Base-by-base conservation (phyloP, 495 filamentous ascomycete species). In the Neurospora sp. region DNA sequence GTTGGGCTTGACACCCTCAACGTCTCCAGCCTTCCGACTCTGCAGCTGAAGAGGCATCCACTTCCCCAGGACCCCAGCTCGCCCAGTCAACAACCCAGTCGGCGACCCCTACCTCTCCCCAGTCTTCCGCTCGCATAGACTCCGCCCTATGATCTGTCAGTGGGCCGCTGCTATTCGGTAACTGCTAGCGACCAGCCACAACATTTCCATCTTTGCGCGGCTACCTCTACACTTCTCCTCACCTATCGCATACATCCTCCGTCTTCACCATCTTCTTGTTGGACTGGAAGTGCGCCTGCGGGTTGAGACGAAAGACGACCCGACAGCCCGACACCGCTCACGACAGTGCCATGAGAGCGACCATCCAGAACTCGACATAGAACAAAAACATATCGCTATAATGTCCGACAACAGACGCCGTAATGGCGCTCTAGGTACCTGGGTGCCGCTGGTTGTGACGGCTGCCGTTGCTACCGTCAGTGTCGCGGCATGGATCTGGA, bases 401-500 rank as follows among this genome's bases (percentile, higher is more conserved):
- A 61, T 61, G 53, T 61, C 53, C 22, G 27, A 61, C 53, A 31
- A 61, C 12, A 61, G 53, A 61, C 53, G 53, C 27, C 53, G 53
- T 61, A 61, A 61, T 4, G 53, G 53, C 27, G 12, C 53, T 61
- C 53, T 61, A 16, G 53, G 53, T 61, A 61, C 53, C 82, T 97
- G 93, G 93, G 87, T 95, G 71, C 94, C 94, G 71, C 83, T 97
- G 61, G 90, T 89, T 69, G 78, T 97, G 73, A 97, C 94, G 48
- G 89, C 95, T 42, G 93, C 93, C 69, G 87, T 94, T 75, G 94
- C 94, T 42, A 92, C 94, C 31, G 87, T 92, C 70, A 93, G 93
- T 39, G 83, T 96, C 70, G 94, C 90, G 37, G 93, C 94, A 31
- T 98, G 94, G 94, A 88, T 94, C 39, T 97, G 93, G 94, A 95